These are phyloP conservation scores for Scutellospora calospora DNA, from an alignment of 371 early-diverging fungal genomes.

Conservation along the genomic window DNA sequence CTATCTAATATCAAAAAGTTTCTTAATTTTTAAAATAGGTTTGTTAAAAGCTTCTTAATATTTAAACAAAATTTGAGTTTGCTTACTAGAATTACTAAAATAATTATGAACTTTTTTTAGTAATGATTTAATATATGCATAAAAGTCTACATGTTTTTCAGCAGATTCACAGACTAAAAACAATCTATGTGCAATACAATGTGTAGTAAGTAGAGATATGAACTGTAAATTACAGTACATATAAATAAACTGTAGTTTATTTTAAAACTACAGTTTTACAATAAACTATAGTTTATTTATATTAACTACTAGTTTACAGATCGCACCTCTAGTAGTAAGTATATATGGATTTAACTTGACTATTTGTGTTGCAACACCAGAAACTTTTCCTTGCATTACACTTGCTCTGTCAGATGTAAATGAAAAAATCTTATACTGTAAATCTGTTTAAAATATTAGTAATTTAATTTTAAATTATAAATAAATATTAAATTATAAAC, in stretches of 20 bases:
- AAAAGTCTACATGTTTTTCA: neutral
- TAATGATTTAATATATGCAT: neutral
- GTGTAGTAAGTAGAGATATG: too few relatives aligned
- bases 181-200: neutral
- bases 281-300: too few relatives aligned
- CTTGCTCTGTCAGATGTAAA: neutral
- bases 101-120: neutral
- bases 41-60: neutral
- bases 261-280: too few relatives aligned
- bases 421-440: neutral
- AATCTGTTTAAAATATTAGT: too few relatives aligned
- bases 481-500: too few relatives aligned
- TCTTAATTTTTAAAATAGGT: neutral
- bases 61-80: neutral
- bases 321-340: too few relatives aligned
- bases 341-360: neutral
- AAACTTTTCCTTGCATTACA: neutral
- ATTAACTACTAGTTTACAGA: too few relatives aligned
- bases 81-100: slow-evolving; percentile 7
- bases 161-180: neutral
- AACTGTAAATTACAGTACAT: too few relatives aligned
- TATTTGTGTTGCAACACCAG: neutral
- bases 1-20: neutral
- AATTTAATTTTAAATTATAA: too few relatives aligned
- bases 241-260: too few relatives aligned